Evolutionary conservation across 2,329 filamentous ascomycete genomes (phyloP).

Genomic region (Hymenoscyphus fructigenus): DNA sequence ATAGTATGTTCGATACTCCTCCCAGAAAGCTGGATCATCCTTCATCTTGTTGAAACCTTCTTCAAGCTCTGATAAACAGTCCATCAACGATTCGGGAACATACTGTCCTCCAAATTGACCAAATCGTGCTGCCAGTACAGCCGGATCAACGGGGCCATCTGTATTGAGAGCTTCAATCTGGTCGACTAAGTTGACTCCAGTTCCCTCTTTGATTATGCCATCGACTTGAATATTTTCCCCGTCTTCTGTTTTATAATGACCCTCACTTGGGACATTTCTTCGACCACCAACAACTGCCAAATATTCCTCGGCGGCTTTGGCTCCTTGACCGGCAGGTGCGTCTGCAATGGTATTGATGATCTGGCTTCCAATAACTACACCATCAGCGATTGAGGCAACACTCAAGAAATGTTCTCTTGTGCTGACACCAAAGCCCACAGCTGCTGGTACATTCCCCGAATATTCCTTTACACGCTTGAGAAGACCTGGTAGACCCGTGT

Average conservation of each 20-base stretch:
- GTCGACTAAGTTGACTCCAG: constrained; percentile 43
- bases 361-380: constrained; percentile 94
- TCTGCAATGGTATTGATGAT: constrained; percentile 80
- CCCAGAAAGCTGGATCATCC: constrained; percentile 91
- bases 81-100: constrained; percentile 96
- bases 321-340: constrained; percentile 63
- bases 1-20: constrained; percentile 94
- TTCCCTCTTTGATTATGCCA: constrained; percentile 54
- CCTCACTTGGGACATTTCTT: constrained; percentile 39
- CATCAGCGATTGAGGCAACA: constrained; percentile 81
- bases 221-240: constrained; percentile 65
- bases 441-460: constrained; percentile 85
- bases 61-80: constrained; percentile 88
- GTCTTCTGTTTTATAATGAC: constrained; percentile 54
- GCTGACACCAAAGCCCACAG: constrained; percentile 94
- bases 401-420: constrained; percentile 91
- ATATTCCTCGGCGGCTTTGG: constrained; percentile 80
- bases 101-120: constrained; percentile 97
- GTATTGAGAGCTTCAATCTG: constrained; percentile 68
- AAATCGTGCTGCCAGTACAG: constrained; percentile 78
- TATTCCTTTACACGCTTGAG: constrained; percentile 86
- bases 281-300: constrained; percentile 71
- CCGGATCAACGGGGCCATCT: constrained; percentile 43
- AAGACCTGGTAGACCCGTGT: constrained; percentile 76
- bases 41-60: constrained; percentile 84